phyloP scores from a whole-genome alignment of 176 grass and related monocot genomes.

The Cenchrus purpureus region DNA sequence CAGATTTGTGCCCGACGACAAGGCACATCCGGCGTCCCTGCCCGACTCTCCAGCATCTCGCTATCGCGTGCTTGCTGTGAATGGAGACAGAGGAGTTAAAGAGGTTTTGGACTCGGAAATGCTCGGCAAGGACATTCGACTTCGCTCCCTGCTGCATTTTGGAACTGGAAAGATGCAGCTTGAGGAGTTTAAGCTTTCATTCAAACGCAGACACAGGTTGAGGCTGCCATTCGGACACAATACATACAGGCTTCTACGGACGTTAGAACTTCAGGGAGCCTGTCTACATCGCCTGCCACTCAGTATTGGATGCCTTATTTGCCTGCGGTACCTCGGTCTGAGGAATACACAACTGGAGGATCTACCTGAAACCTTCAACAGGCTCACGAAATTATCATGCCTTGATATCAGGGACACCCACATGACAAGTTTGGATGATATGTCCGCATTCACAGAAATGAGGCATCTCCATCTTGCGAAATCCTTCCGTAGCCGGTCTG shows the following conservation, averaged over 20 bases:
- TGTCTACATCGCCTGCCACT: background rate
- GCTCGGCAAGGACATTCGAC: background rate
- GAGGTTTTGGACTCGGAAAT: background rate
- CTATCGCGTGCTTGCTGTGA: background rate
- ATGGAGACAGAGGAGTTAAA: background rate
- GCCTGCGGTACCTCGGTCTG: conserved; percentile 12
- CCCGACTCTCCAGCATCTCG: too few relatives aligned
- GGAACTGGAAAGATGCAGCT: background rate
- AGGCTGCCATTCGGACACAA: background rate
- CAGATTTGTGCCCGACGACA: background rate
- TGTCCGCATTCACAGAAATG: background rate
- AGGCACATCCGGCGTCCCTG: too few relatives aligned
- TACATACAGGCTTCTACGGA: background rate
- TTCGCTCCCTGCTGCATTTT: conserved; percentile 12
- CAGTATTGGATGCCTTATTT: background rate
- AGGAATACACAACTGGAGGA: background rate
- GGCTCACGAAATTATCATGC: background rate
- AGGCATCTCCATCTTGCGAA: conserved; percentile 13
- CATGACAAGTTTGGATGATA: conserved; percentile 7
- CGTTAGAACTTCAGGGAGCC: conserved; percentile 18
- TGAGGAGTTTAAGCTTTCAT: background rate
- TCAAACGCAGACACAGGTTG: background rate
- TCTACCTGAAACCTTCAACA: background rate
- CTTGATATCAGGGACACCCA: conserved; percentile 27
- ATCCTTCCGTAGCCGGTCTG: background rate